phyloP scores from a whole-genome alignment of 208 protist genomes.

The Perkinsela sp. region DNA sequence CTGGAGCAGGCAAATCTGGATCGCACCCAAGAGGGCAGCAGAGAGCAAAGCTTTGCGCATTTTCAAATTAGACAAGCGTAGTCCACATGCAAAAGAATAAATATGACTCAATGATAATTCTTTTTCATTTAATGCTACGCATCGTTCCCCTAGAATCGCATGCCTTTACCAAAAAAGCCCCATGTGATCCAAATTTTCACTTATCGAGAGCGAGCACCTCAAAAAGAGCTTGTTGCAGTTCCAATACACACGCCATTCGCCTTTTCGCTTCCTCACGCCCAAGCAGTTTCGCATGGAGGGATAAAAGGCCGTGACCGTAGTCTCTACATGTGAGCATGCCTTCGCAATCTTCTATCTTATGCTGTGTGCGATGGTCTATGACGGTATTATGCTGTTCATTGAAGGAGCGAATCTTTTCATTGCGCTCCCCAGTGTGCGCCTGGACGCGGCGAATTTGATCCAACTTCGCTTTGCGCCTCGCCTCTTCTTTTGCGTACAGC shows the following conservation, averaged over 20 bases:
- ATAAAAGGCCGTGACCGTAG: neutral
- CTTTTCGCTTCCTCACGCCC: neutral
- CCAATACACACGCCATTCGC: neutral
- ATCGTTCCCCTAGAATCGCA: too few relatives aligned
- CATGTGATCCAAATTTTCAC: too few relatives aligned
- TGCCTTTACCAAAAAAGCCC: too few relatives aligned
- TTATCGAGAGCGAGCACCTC: too few relatives aligned
- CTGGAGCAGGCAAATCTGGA: neutral
- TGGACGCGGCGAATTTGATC: conserved; percentile 38
- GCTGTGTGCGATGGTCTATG: conserved; percentile 29
- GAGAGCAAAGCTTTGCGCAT: neutral
- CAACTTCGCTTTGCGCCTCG: conserved; percentile 25
- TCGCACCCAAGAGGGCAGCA: neutral
- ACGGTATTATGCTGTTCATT: conserved; percentile 61
- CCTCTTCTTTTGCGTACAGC: conserved; percentile 19
- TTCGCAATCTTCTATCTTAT: neutral
- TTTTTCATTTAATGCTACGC: too few relatives aligned
- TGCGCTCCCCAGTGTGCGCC: conserved; percentile 55
- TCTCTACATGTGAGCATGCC: neutral
- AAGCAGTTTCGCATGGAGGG: neutral
- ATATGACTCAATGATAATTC: too few relatives aligned
- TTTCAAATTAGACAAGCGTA: too few relatives aligned
- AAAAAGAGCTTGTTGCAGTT: neutral
- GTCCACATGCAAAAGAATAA: too few relatives aligned
- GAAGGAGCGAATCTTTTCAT: conserved; percentile 63